phyloP scores from a whole-genome alignment of 2,329 filamentous ascomycete genomes.

The Metarhizium brunneum region DNA sequence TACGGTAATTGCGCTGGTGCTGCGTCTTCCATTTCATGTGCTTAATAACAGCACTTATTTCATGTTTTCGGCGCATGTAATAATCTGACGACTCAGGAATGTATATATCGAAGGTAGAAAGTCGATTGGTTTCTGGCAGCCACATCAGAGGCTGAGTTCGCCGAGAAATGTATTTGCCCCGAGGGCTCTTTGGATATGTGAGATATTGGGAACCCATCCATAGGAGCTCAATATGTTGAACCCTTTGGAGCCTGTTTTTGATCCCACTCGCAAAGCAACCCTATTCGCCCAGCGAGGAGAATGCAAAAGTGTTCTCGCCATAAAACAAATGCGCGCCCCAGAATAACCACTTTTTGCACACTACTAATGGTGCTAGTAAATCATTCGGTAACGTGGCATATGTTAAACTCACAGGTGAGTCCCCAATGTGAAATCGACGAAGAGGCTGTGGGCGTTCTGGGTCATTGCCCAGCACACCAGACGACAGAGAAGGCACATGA shows the following conservation, averaged over 20 bases:
- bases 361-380: conserved; percentile 28
- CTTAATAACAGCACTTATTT: conserved; percentile 14
- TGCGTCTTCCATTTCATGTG: conserved; percentile 20
- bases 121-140: conserved; percentile 26
- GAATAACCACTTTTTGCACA: conserved; percentile 30
- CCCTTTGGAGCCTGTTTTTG: conserved; percentile 27
- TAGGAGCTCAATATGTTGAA: conserved; percentile 35
- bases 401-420: conserved; percentile 20
- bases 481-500: conserved; percentile 10
- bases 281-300: conserved; percentile 44
- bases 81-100: conserved; percentile 25
- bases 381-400: conserved; percentile 23
- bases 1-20: conserved; percentile 30
- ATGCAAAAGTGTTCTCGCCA: conserved; percentile 38
- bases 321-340: conserved; percentile 36
- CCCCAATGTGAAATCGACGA: conserved; percentile 30
- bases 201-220: conserved; percentile 29
- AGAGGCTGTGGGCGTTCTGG: conserved; percentile 14
- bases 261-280: conserved; percentile 36
- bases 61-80: conserved; percentile 28
- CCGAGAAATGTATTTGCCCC: conserved; percentile 22
- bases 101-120: conserved; percentile 31
- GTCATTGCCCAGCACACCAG: neutral
- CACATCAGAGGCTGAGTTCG: conserved; percentile 26
- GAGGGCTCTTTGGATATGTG: conserved; percentile 9